Base-by-base conservation (phyloP, 2,329 filamentous ascomycete genomes). In the Cladophialophora psammophila region DNA sequence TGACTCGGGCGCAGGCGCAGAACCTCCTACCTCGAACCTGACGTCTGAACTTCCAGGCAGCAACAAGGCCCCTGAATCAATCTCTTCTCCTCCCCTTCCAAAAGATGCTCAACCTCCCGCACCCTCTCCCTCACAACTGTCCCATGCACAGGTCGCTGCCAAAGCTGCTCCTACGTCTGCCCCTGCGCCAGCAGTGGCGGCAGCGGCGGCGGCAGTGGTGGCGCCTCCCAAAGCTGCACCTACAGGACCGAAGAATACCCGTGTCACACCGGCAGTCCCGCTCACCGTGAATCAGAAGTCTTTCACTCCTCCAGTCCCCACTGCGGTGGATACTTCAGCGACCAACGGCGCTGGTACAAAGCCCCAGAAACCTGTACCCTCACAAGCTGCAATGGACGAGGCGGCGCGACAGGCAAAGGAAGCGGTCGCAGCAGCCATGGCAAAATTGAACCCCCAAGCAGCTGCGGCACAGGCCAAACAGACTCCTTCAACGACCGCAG, bases 351-450 rank as follows among this genome's bases (percentile, higher is more conserved):
- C 74, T 36, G 74, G 76, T 60, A 64, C 65, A 59, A 63, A 69
- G 55, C 69, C 60, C 36, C 65, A 70, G 31, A 71, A 73, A 57
- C 70, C 72, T 26, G 57, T 66, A 5, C 50, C 68, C 5, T 73
- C 73, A 26, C 63, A 73, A 57, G 75, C 77, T 34, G 78, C 80
- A 1, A 79, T 82, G 71, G 80, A 81, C 38, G 81, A 84, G 71
- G 82, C 82, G 7, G 81, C 80, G 54, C 78, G 79, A 62, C 80
- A 82, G 40, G 81, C 83, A n/a, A 81, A 80, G 54, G 81, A 81
- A 59, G 83, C 82, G 38, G 83, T 85, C 60, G 82, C 81, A 32
- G 80, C 80, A 20, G 83, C 82, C 3, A 84, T 85, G 83, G 82
- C 82, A 15, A 85, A 84, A 68, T 70, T 85, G 42, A 72, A 72